Conservation (phyloP, 306 rosid species). For the Vigna angularis region DNA sequence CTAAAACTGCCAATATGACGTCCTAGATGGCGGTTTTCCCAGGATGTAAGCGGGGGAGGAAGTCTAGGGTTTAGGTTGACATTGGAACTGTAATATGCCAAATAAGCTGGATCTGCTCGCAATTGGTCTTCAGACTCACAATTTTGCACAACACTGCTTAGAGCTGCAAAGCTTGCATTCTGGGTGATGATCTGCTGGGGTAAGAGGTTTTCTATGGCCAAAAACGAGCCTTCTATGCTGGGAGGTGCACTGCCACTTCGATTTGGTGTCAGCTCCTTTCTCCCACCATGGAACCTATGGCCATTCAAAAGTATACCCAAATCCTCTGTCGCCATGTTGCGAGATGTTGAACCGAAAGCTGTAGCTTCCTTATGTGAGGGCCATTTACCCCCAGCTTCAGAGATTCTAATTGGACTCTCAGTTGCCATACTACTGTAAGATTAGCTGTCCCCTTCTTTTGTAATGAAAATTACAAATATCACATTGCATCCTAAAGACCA, state of each 20-base stretch:
- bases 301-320: constrained; percentile 62
- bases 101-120: constrained; percentile 64
- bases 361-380: constrained; percentile 58
- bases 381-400: constrained; percentile 76
- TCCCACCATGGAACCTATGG: constrained; percentile 54
- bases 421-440: constrained; percentile 60
- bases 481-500: constrained; percentile 45
- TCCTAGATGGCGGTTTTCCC: constrained; percentile 64
- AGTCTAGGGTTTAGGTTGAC: constrained; percentile 75
- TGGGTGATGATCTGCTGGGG: constrained; percentile 55
- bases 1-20: constrained; percentile 61
- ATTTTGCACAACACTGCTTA: constrained; percentile 51
- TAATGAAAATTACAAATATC: constrained; percentile 38
- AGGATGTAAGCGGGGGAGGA: constrained; percentile 67
- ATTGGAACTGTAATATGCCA: constrained; percentile 61
- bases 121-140: constrained; percentile 60
- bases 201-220: constrained; percentile 58
- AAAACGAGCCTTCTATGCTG: constrained; percentile 74
- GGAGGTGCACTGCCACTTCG: constrained; percentile 86
- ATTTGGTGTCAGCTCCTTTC: constrained; percentile 57
- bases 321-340: constrained; percentile 60
- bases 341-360: constrained; percentile 50
- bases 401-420: constrained; percentile 73
- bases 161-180: constrained; percentile 53
- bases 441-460: constrained; percentile 32